These are phyloP conservation scores for Neofusicoccum parvum DNA, from an alignment of 2,329 filamentous ascomycete genomes.

Conservation along the genomic window DNA sequence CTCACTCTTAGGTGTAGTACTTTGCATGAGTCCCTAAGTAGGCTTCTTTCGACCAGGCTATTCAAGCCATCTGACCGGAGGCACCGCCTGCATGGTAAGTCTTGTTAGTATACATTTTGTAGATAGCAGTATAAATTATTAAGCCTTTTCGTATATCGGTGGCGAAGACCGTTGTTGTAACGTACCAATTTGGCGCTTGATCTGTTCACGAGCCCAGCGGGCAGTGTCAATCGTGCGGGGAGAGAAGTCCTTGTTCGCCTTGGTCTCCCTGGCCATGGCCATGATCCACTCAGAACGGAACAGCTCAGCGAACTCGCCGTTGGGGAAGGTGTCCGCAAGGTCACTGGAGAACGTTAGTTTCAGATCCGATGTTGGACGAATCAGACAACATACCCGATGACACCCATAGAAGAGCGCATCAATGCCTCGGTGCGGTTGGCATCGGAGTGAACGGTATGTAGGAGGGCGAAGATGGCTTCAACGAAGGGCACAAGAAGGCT, in stretches of 20 bases:
- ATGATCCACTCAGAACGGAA: constrained; percentile 94
- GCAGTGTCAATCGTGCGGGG: constrained; percentile 88
- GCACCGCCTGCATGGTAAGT: constrained; percentile 1
- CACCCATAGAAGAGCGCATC: constrained; percentile 93
- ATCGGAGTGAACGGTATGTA: constrained; percentile 79
- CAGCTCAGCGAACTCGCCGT: constrained; percentile 78
- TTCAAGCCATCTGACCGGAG: constrained; percentile 24
- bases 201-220: constrained; percentile 95
- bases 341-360: constrained; percentile 64
- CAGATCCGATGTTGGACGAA: background rate
- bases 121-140: background rate
- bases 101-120: too few relatives aligned
- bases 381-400: constrained; percentile 74
- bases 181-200: constrained; percentile 77
- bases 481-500: constrained; percentile 75
- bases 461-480: constrained; percentile 81
- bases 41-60: background rate
- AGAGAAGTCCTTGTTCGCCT: constrained; percentile 83
- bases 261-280: constrained; percentile 86
- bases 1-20: background rate
- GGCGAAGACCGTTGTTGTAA: background rate
- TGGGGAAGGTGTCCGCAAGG: constrained; percentile 88
- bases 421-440: constrained; percentile 87
- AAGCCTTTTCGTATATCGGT: background rate
- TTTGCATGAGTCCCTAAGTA: background rate